Percentiles rank a stretch among this genome's conserved stretches.
These are phyloP conservation scores for Coniferiporia weirii DNA, from an alignment of 1,284 basidiomycete species.

Conservation along the genomic window DNA sequence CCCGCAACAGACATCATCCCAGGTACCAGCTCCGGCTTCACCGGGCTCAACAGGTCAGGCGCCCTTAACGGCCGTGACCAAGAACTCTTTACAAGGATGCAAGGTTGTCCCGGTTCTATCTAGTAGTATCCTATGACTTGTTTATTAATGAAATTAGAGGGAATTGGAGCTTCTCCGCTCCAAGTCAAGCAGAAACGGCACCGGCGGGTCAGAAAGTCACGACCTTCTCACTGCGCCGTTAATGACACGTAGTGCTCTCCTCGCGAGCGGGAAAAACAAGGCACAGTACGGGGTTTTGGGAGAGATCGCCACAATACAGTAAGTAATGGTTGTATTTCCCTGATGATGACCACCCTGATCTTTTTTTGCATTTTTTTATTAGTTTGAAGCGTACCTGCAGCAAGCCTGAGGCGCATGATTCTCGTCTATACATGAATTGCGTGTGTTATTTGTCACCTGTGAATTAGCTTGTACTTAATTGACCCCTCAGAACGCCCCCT, in stretches of 20 bases:
- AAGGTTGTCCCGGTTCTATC: too few relatives aligned
- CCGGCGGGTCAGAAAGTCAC: conserved; percentile 16
- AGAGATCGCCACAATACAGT: conserved; percentile 25
- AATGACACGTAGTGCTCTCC: conserved; percentile 28
- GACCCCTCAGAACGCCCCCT: conserved; percentile 45
- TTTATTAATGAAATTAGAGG: too few relatives aligned
- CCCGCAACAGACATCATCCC: too few relatives aligned
- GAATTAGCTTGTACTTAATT: not conserved
- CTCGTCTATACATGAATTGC: conserved; percentile 30
- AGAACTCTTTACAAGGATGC: too few relatives aligned
- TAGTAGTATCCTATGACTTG: too few relatives aligned
- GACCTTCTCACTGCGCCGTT: conserved; percentile 30
- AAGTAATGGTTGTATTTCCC: conserved; percentile 9
- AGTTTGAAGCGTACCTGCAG: too few relatives aligned
- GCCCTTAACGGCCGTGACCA: too few relatives aligned
- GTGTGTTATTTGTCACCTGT: conserved; percentile 18
- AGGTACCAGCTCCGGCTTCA: too few relatives aligned
- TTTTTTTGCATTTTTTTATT: too few relatives aligned
- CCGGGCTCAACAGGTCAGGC: too few relatives aligned
- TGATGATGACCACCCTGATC: not conserved
- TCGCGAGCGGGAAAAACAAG: conserved; percentile 15
- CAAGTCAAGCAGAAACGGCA: too few relatives aligned
- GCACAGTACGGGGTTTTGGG: conserved; percentile 30
- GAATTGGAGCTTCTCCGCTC: too few relatives aligned
- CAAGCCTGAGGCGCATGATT: not conserved